Base-by-base conservation (phyloP, 192 early-diverging fungal species). In the Allomyces macrogynus region DNA sequence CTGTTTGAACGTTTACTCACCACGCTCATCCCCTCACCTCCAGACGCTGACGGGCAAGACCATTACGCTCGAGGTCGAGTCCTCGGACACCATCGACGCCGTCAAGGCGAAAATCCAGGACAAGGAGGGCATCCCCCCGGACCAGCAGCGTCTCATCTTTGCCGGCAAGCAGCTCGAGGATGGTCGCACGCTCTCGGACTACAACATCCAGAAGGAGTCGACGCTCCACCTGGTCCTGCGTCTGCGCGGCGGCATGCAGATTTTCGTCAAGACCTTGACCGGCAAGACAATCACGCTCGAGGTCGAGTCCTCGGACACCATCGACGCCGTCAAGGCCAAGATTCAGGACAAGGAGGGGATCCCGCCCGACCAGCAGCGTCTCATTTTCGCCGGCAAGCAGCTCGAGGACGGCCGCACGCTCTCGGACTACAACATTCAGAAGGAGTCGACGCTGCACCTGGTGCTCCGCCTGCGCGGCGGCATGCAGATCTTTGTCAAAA, bases 241-340 rank as follows among this genome's bases (percentile, higher is more conserved):
- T 73, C 80, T 89, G 68, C 87, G 87, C 72, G 87, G 87, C 81
- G 87, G 85, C 57, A 68, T 69, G 67, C 69, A 76, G 65, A 61
- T 54, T 26, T 63, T 62, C 10, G 86, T 87, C 63, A 87, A 91
- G 81, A 87, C 89, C 27, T 77, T 95, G 12, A 95, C 93, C 43
- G 93, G 93, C 69, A 95, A 93, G 84, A 95, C 93, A 71, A 92
- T 96, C 77, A 95, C 93, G 68, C 76, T 95, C 24, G 93, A 89
- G 72, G 86, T 88, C 23, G 86, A 88, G 73, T 86, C 83, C 24
- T 80, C 77, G 23, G 85, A 87, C 69, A 75, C 77, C 63, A 88
- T 90, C 66, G 87, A 90, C 62, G 84, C 86, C 67, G 86, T 91
- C 72, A 90, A 91, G 82, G 62, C 70, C 61, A 88, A 87, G 80